Percentiles rank a stretch among this genome's conserved stretches.
Evolutionary conservation across 2,329 filamentous ascomycete genomes (phyloP).

Genomic region (Fusarium humuli): DNA sequence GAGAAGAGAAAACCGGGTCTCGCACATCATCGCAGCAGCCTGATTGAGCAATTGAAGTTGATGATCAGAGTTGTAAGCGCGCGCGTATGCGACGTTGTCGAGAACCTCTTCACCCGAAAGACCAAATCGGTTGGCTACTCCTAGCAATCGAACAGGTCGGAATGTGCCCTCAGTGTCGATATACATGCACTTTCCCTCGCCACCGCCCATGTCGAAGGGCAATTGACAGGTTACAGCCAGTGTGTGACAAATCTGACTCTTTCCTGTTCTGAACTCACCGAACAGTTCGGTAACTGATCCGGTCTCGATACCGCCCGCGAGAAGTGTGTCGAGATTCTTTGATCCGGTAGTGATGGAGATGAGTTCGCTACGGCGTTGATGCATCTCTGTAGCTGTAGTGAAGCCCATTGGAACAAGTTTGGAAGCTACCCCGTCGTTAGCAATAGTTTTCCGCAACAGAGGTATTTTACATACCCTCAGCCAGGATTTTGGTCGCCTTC

Average conservation of each 20-base stretch:
- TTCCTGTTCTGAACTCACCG: slow-evolving; percentile 96
- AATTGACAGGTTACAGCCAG: slow-evolving; percentile 98
- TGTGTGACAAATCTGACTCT: slow-evolving; percentile 98
- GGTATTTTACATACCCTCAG: slow-evolving; percentile 74
- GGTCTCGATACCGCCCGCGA: slow-evolving; percentile 95
- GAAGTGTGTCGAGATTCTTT: slow-evolving; percentile 93
- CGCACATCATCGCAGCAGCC: slow-evolving; percentile 98
- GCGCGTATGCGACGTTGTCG: slow-evolving; percentile 97
- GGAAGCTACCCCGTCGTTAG: slow-evolving; percentile 70
- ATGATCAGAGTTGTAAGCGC: slow-evolving; percentile 98
- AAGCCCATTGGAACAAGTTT: slow-evolving; percentile 99
- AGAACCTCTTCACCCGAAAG: slow-evolving; percentile 96
- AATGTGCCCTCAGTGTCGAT: slow-evolving; percentile 99
- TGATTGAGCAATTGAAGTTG: slow-evolving; percentile 95
- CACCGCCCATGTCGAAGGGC: slow-evolving; percentile 98
- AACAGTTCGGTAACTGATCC: slow-evolving; percentile 98
- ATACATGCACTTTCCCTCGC: slow-evolving; percentile 97
- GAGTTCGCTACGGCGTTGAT: slow-evolving; percentile 92
- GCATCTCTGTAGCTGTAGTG: slow-evolving; percentile 99
- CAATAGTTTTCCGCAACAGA: background rate
- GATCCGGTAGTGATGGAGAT: slow-evolving; percentile 99
- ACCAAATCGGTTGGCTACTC: slow-evolving; percentile 93
- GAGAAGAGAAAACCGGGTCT: slow-evolving; percentile 95
- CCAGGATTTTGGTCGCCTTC: slow-evolving; percentile 91
- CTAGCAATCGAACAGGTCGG: slow-evolving; percentile 87